phyloP scores from a whole-genome alignment of 192 early-diverging fungal species.

The Lobosporangium transversale region DNA sequence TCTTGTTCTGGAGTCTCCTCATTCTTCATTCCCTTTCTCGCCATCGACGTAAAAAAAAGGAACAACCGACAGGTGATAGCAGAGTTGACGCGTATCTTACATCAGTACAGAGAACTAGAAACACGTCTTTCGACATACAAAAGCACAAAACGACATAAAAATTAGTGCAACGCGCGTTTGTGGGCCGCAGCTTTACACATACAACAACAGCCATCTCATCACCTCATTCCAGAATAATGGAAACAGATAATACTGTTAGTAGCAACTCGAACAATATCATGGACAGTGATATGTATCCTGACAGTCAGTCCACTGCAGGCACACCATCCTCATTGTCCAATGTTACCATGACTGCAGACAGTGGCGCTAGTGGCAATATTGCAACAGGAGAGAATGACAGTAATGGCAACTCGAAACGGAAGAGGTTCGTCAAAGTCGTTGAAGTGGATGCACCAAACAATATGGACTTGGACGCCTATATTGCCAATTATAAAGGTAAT shows the following conservation, averaged over 20 bases:
- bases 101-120: constrained; percentile 22
- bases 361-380: neutral
- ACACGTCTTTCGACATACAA: neutral
- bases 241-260: constrained; percentile 12
- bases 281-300: constrained; percentile 35
- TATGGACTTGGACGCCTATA: constrained; percentile 72
- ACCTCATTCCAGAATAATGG: constrained; percentile 41
- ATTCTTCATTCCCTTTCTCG: too few species aligned
- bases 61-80: too few species aligned
- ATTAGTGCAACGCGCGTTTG: too few species aligned
- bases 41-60: too few species aligned
- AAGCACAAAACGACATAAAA: too few species aligned
- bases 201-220: too few species aligned
- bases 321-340: constrained; percentile 46
- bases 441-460: constrained; percentile 60
- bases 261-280: neutral
- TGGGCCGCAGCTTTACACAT: too few species aligned
- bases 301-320: constrained; percentile 6
- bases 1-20: too few species aligned
- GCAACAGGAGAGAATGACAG: constrained; percentile 18
- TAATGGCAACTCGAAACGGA: constrained; percentile 52
- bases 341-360: constrained; percentile 41
- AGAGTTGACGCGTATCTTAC: too few species aligned
- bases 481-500: constrained; percentile 72
- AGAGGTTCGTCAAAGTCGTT: constrained; percentile 54